Base-by-base conservation (phyloP, 2,329 filamentous ascomycete species). In the Chrysoporthe austroafricana region DNA sequence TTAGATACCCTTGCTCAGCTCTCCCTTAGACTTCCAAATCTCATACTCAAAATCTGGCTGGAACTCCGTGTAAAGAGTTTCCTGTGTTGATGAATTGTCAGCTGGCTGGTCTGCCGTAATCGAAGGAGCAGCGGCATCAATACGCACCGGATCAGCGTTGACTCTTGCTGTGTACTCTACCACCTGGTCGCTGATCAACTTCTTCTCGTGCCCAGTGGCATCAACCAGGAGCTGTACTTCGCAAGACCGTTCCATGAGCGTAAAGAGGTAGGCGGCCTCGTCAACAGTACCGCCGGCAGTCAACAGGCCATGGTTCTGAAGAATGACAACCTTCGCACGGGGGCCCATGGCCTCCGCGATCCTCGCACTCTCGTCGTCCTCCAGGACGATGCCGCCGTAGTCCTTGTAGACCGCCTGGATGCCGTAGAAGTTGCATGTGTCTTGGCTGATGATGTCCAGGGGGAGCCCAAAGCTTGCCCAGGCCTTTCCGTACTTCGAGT, bases 261-360 rank as follows among this genome's bases (percentile, higher is more conserved):
- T 85, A 73, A 90, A 90, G 14, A 90, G 74, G 72, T 87, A 91
- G 0, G 87, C 87, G 0, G 89, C 89, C 75, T 91, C 89, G 68
- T 91, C 89, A 0, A 91, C 88, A 0, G 88, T 91, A 0, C 74
- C 75, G 0, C 89, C 89, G 0, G 88, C 86, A 0, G 88, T 90
- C 56, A 91, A 74, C 14, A 91, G 74, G 0, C 39, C 46, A 5
- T 50, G 46, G n/a, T 50, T 50, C 14, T 60, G n/a, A 18, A 21
- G 39, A 11, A 60, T 46, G 16, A 18, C 26, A 18, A 11, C 2
- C 5, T 32, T n/a, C 13, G 46, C 5, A 14, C 7, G 2, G 46
- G 36, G 21, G 0, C 89, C 89, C 1, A 91, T 74, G 0, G 88
- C 85, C 36, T 79, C 78, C 0, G 88, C 88, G 60, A 91, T 83